These are phyloP conservation scores for Trifolium pratense DNA, from an alignment of 306 rosid species.

Conservation along the genomic window DNA sequence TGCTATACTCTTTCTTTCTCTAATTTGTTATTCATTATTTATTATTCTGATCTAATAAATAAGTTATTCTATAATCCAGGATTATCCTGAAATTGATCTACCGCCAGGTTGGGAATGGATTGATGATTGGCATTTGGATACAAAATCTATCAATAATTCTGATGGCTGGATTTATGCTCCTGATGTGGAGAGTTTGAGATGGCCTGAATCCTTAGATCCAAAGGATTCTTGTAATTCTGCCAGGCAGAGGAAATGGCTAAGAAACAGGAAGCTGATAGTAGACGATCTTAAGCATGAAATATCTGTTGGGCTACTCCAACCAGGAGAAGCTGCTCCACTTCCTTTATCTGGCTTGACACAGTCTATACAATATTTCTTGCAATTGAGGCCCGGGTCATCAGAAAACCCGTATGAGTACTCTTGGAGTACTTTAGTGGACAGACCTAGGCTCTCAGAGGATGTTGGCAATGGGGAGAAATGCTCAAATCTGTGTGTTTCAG, in stretches of 20 bases:
- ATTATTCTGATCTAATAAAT: background rate
- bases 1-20: slow-evolving; percentile 14
- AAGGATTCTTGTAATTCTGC: slow-evolving; percentile 54
- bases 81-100: slow-evolving; percentile 55
- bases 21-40: background rate
- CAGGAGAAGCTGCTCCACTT: slow-evolving; percentile 77
- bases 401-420: slow-evolving; percentile 61
- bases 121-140: slow-evolving; percentile 93
- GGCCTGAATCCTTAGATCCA: slow-evolving; percentile 73
- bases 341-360: slow-evolving; percentile 81
- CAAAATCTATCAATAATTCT: slow-evolving; percentile 53
- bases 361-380: slow-evolving; percentile 64
- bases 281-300: slow-evolving; percentile 56
- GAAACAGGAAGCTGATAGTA: slow-evolving; percentile 64
- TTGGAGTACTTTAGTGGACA: slow-evolving; percentile 80
- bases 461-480: slow-evolving; percentile 40
- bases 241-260: slow-evolving; percentile 86
- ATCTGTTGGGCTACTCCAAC: slow-evolving; percentile 73
- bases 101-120: slow-evolving; percentile 86
- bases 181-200: slow-evolving; percentile 68
- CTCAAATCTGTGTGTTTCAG: slow-evolving; percentile 71
- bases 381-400: slow-evolving; percentile 68
- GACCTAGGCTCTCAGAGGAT: slow-evolving; percentile 55
- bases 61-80: slow-evolving; percentile 50
- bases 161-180: slow-evolving; percentile 91